Conservation (phyloP, 2,329 filamentous ascomycete species). For the Neophaeococcomyces aloes region DNA sequence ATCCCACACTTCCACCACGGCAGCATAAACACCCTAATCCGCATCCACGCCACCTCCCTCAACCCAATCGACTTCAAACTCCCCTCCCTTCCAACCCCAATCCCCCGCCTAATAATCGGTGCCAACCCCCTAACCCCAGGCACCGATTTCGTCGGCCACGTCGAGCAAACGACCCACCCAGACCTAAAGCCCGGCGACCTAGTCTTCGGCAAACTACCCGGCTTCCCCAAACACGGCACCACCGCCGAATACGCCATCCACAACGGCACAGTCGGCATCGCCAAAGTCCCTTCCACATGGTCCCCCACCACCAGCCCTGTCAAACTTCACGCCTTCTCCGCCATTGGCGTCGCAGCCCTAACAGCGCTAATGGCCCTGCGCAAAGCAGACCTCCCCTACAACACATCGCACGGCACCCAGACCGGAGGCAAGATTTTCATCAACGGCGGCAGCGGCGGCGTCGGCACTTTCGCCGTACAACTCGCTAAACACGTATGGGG, state of each 20-base stretch:
- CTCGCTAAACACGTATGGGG: slow-evolving; percentile 52
- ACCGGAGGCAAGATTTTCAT: slow-evolving; percentile 48
- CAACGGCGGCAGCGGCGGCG: slow-evolving; percentile 50
- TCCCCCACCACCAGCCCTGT: slow-evolving; percentile 7
- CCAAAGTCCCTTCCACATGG: slow-evolving; percentile 33
- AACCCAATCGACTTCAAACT: slow-evolving; percentile 58
- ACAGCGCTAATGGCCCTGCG: slow-evolving; percentile 38
- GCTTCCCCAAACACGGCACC: slow-evolving; percentile 29
- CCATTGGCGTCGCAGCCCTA: slow-evolving; percentile 34
- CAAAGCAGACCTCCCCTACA: slow-evolving; percentile 1
- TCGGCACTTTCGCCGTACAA: slow-evolving; percentile 51
- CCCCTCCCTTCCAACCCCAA: slow-evolving; percentile 30
- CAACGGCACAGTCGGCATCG: slow-evolving; percentile 24
- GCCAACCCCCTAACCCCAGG: slow-evolving; percentile 24
- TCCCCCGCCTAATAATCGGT: not conserved
- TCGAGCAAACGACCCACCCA: slow-evolving; percentile 25
- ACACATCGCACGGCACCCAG: slow-evolving; percentile 47
- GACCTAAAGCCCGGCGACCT: slow-evolving; percentile 30
- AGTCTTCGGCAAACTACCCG: slow-evolving; percentile 34
- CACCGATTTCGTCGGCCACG: slow-evolving; percentile 39
- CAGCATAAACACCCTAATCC: slow-evolving; percentile 42
- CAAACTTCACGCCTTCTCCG: slow-evolving; percentile 29
- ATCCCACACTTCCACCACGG: slow-evolving; percentile 28
- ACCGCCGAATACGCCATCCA: slow-evolving; percentile 34
- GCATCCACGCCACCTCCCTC: slow-evolving; percentile 43